Evolutionary conservation across 139 green algal genomes (phyloP), one percentile per base, ranked within the genome.

Genomic region (Raphidocelis subcapitata): DNA sequence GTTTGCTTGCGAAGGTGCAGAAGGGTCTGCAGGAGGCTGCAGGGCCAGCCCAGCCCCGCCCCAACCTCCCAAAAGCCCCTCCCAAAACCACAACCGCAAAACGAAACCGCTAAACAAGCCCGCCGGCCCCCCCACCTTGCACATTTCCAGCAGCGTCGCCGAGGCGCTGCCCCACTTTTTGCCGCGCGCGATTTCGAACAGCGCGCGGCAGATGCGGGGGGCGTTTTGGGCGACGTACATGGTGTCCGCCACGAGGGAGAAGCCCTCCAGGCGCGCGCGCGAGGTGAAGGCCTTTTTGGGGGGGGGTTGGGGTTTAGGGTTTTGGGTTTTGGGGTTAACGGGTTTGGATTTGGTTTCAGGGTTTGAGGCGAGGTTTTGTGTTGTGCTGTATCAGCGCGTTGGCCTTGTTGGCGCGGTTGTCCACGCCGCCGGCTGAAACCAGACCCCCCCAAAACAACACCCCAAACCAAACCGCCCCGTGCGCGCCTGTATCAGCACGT

Each of bases 161-260:
- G 88, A 83, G 3, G 90, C 80, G 29, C 61, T 77, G 41, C 71
- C 85, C 93, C 93, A 97, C 29, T 86, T 85, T 14, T 86, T 74
- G 32, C 86, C 72, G 29, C 97, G 77, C 71, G 79, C 91, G 57
- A 99, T 97, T 84, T 99, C 95, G 80, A 97, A 98, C 26, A 98
- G 63, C 2, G 95, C 96, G 33, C 95, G 81, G 44, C 85, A 84
- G 37, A 99, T 97, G 37, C 95, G 88, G 4, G 90, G 88, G 3
- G 90, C 87, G 76, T 98, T 98, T 65, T 86, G 68, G 26, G 76
- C 83, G 10, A 98, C 86, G 79, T 98, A 99, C 78, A 93, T 96
- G 65, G 94, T 88, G 83, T 99, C 96, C 5, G 95, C 93, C 0
- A 85, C 92, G 23, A 99, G 79, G 23, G 82, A 92, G 88, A 99